Evolutionary conservation across 345 rosid genomes (phyloP).

Genomic region (Hypericum perforatum): DNA sequence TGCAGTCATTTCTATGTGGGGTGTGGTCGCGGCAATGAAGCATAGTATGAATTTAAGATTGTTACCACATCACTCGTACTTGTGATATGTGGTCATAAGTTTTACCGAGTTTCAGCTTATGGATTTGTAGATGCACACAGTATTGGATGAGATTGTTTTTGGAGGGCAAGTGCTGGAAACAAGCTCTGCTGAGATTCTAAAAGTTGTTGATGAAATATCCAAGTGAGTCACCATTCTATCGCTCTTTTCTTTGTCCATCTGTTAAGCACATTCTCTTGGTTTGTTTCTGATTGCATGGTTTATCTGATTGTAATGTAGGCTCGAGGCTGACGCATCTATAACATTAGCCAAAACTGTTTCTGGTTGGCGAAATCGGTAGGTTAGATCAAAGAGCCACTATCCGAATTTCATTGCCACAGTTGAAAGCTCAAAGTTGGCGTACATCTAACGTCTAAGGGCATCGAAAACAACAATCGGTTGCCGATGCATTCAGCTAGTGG

Average conservation of each 20-base stretch:
- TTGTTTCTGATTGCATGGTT: background rate
- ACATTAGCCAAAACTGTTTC: slow-evolving; percentile 68
- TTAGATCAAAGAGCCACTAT: too few relatives aligned
- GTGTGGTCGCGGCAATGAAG: too few relatives aligned
- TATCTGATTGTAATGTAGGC: slow-evolving; percentile 32
- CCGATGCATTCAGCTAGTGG: too few relatives aligned
- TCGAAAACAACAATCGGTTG: too few relatives aligned
- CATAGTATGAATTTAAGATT: too few relatives aligned
- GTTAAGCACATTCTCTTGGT: background rate
- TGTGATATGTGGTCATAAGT: background rate
- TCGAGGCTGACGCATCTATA: slow-evolving; percentile 70
- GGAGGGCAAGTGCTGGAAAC: slow-evolving; percentile 97
- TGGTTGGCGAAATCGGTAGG: slow-evolving; percentile 55
- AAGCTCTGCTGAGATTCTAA: slow-evolving; percentile 68
- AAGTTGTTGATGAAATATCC: slow-evolving; percentile 77
- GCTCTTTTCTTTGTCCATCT: background rate
- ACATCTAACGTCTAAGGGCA: too few relatives aligned
- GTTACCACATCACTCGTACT: too few relatives aligned
- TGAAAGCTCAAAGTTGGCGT: too few relatives aligned
- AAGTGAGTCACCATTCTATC: slow-evolving; percentile 40
- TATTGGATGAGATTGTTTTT: slow-evolving; percentile 74
- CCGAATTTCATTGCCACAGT: too few relatives aligned
- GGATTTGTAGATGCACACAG: slow-evolving; percentile 58
- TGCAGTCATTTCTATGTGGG: background rate
- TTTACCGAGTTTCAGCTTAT: background rate